Conservation (phyloP, 176 grass and related monocot species). For the Eremochloa ophiuroides region DNA sequence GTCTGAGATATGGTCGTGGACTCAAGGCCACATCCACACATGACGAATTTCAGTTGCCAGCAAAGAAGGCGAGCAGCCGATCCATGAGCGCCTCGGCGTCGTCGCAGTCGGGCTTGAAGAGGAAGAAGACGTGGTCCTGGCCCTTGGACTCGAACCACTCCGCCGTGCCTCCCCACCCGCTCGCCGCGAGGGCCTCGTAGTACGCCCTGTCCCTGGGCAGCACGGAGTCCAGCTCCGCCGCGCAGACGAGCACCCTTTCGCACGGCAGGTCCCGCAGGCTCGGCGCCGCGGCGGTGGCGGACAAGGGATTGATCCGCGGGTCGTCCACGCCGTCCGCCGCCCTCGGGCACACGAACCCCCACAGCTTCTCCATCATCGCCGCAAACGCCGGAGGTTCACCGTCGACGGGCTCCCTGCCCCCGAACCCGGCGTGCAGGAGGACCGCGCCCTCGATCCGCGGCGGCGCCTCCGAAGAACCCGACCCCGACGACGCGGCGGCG, state of each 20-base stretch:
- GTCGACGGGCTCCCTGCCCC: background rate
- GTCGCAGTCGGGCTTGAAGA: background rate
- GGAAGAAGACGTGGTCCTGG: conserved; percentile 31
- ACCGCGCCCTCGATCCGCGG: background rate
- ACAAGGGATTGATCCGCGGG: conserved; percentile 25
- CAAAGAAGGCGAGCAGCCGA: background rate
- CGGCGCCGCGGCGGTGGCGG: background rate
- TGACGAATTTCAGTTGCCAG: no score
- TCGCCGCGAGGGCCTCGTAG: background rate
- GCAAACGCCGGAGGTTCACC: background rate
- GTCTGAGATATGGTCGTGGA: no score
- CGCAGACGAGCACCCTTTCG: background rate
- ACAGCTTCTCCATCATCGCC: background rate
- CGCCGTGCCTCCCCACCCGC: conserved; percentile 24
- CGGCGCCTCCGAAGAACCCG: no score
- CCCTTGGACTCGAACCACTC: conserved; percentile 34
- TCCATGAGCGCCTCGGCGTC: conserved; percentile 18
- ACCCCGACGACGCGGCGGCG: background rate
- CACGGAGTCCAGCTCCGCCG: background rate
- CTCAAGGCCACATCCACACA: no score
- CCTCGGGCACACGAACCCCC: conserved; percentile 13
- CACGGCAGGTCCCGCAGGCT: background rate
- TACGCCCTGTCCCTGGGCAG: conserved; percentile 13
- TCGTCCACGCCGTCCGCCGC: conserved; percentile 19
- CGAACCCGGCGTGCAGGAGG: background rate